A percentile compares a stretch with the other conserved stretches of the same genome.
Conservation (phyloP, 2,329 filamentous ascomycete genomes). For the Diplodia corticola region DNA sequence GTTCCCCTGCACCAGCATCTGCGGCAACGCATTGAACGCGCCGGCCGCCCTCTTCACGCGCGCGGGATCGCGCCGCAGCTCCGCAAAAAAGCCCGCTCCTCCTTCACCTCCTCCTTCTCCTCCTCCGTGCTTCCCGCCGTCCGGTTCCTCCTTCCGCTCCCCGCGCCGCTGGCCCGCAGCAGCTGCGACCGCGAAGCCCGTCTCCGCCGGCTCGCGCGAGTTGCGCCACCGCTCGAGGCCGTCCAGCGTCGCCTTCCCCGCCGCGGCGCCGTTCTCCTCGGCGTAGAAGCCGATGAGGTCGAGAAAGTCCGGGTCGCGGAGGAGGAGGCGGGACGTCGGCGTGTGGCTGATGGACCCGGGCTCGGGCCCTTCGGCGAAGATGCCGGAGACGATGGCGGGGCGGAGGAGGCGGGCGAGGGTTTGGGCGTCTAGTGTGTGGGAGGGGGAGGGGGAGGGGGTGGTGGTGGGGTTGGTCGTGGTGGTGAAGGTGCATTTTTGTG, state of each 20-base stretch:
- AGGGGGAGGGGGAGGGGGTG: too few species aligned
- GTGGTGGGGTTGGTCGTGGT: constrained; percentile 2
- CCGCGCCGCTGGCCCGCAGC: too few species aligned
- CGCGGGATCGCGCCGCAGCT: constrained; percentile 13
- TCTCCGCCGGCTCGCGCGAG: constrained; percentile 16
- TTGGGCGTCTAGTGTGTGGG: neutral
- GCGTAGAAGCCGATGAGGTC: constrained; percentile 3
- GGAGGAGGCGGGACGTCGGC: constrained; percentile 23
- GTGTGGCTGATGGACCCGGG: constrained; percentile 45
- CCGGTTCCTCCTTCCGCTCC: too few species aligned
- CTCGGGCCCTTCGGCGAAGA: constrained; percentile 44
- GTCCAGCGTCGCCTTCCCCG: neutral
- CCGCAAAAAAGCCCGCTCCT: neutral
- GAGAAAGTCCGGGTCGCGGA: neutral
- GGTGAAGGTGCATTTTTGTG: neutral
- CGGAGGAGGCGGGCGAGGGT: constrained; percentile 40
- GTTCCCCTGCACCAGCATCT: neutral
- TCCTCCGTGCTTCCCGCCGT: too few species aligned
- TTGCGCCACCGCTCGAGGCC: constrained; percentile 11
- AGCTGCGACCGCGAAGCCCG: constrained; percentile 1
- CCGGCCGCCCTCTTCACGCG: neutral
- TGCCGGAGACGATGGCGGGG: constrained; percentile 40
- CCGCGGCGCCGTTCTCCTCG: constrained; percentile 1
- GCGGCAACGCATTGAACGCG: constrained; percentile 1
- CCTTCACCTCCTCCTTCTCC: too few species aligned